These are phyloP conservation scores for Amauroascus niger DNA, from an alignment of 2,329 filamentous ascomycete genomes.

Conservation along the genomic window DNA sequence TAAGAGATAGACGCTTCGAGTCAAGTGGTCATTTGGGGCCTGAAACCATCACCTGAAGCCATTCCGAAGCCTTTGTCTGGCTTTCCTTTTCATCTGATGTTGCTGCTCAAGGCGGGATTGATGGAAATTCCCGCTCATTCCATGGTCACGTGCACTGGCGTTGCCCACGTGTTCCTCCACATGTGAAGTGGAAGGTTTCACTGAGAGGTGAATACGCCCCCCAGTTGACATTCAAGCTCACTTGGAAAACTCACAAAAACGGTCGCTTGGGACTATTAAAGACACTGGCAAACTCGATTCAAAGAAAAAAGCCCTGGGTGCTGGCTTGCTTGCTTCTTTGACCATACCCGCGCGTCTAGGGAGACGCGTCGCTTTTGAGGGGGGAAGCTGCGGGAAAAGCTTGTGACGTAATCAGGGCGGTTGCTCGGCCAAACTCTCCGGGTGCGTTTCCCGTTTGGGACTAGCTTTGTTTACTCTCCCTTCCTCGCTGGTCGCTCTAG, in stretches of 20 bases:
- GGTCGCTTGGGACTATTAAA: neutral
- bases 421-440: conserved; percentile 15
- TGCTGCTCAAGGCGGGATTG: neutral
- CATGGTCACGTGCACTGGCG: conserved; percentile 28
- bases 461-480: conserved; percentile 20
- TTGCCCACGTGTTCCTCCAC: conserved; percentile 21
- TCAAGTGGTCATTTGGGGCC: no score
- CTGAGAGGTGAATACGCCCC: neutral
- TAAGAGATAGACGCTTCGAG: neutral
- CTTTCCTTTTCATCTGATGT: neutral
- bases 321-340: neutral
- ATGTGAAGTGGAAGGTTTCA: conserved; percentile 4
- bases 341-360: neutral
- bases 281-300: neutral
- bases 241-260: neutral
- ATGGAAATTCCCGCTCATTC: neutral
- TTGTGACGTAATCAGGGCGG: conserved; percentile 9
- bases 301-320: neutral
- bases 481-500: neutral
- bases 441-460: conserved; percentile 13
- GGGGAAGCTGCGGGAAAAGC: neutral
- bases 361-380: conserved; percentile 5
- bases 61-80: neutral
- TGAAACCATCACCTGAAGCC: neutral
- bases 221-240: neutral